These are phyloP conservation scores for Aspergillus vadensis DNA, from an alignment of 2,329 filamentous ascomycete genomes.

Conservation along the genomic window DNA sequence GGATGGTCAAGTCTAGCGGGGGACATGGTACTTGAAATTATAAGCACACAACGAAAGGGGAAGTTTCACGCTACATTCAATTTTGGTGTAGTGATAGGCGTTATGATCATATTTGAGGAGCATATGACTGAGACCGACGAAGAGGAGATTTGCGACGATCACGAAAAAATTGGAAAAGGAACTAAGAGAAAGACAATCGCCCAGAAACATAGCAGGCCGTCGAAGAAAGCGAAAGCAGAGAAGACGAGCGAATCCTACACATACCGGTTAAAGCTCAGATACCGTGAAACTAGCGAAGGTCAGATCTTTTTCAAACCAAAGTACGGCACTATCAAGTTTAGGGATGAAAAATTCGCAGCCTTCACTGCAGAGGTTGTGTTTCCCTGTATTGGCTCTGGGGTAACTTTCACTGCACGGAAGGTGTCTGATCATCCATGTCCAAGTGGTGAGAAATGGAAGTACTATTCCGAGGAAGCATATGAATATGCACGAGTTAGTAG, in stretches of 20 bases:
- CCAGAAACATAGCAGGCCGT: neutral
- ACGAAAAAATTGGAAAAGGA: neutral
- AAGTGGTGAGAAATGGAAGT: constrained; percentile 10
- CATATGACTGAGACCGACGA: neutral
- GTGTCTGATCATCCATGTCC: constrained; percentile 12
- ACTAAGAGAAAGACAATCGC: constrained; percentile 4
- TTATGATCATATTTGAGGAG: constrained; percentile 7
- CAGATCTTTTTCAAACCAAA: constrained; percentile 3
- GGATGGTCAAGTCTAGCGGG: neutral
- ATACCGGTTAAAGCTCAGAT: constrained; percentile 8
- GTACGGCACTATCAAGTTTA: constrained; percentile 19
- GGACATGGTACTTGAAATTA: neutral
- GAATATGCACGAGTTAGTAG: constrained; percentile 13
- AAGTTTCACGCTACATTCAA: constrained; percentile 5
- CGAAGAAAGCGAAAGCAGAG: neutral
- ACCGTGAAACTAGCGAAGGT: constrained; percentile 15
- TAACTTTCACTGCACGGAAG: constrained; percentile 9
- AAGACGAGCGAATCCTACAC: neutral
- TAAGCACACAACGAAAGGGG: neutral
- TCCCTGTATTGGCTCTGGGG: neutral
- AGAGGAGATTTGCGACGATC: neutral
- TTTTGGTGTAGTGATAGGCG: constrained; percentile 9
- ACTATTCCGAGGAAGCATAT: constrained; percentile 15
- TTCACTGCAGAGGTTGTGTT: constrained; percentile 11
- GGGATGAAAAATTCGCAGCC: constrained; percentile 9